phyloP scores from a whole-genome alignment of 495 filamentous ascomycete species.

The Immersiella caudata region DNA sequence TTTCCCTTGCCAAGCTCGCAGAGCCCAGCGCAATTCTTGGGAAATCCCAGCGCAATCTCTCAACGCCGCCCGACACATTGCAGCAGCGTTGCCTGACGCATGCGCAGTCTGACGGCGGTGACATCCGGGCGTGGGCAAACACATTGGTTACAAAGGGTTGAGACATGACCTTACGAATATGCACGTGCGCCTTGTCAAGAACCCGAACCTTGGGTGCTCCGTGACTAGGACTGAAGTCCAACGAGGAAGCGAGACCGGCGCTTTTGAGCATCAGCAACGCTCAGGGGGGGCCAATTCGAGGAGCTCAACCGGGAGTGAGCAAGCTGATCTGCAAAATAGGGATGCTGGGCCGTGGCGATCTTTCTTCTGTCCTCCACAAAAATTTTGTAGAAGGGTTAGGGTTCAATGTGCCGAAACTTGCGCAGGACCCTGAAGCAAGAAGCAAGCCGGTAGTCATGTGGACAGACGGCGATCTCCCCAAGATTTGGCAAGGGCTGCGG shows the following conservation, averaged over 20 bases:
- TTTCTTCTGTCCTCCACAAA: no score
- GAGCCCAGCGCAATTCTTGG: not conserved
- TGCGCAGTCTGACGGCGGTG: not conserved
- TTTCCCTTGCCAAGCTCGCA: not conserved
- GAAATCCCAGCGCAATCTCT: not conserved
- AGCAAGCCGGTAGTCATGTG: not conserved
- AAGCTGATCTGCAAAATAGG: not conserved
- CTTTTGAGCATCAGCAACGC: not conserved
- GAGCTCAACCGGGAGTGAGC: not conserved
- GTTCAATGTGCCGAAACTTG: not conserved
- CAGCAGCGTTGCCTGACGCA: not conserved
- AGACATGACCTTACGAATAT: not conserved
- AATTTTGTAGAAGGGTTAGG: not conserved
- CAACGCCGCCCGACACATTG: not conserved
- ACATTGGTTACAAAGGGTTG: not conserved
- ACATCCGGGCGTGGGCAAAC: not conserved
- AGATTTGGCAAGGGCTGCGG: not conserved
- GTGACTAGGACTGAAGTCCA: no score
- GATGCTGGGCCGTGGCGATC: not conserved
- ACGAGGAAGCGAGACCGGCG: not conserved
- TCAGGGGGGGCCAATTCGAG: not conserved
- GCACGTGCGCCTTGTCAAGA: not conserved
- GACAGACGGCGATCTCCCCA: not conserved
- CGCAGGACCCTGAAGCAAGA: not conserved
- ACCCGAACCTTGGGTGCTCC: not conserved